A percentile compares a stretch with the other conserved stretches of the same genome.
These are phyloP conservation scores for Magnusiomyces tetraspermus DNA, from an alignment of 1,139 yeast species.

Conservation along the genomic window DNA sequence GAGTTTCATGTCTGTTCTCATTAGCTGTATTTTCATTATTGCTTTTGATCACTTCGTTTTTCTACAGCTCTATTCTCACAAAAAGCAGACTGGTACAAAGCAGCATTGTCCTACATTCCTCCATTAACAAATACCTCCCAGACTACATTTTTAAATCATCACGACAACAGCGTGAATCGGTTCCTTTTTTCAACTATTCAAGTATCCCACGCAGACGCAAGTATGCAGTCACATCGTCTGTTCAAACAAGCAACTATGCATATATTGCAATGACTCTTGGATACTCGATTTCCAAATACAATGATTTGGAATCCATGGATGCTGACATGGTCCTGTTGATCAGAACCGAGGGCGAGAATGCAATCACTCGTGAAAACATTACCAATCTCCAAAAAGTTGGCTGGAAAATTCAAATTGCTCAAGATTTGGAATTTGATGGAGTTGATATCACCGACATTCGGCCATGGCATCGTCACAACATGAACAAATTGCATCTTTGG, in stretches of 20 bases:
- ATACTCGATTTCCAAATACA: slow-evolving; percentile 20
- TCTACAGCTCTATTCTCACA: slow-evolving; percentile 4
- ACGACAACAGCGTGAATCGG: slow-evolving; percentile 6
- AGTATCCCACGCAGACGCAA: not conserved
- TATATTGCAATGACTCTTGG: slow-evolving; percentile 21
- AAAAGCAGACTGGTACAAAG: slow-evolving; percentile 1
- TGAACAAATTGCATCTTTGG: slow-evolving; percentile 23
- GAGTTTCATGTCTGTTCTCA: slow-evolving; percentile 10
- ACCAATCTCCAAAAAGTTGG: slow-evolving; percentile 20
- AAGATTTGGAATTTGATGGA: slow-evolving; percentile 20
- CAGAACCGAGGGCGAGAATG: slow-evolving; percentile 21
- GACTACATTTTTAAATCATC: slow-evolving; percentile 5
- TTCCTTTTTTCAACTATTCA: slow-evolving; percentile 6
- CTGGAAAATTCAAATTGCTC: slow-evolving; percentile 20
- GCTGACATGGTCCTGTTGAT: slow-evolving; percentile 21
- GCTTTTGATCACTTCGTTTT: slow-evolving; percentile 3
- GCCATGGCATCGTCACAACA: slow-evolving; percentile 21
- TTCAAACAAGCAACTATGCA: slow-evolving; percentile 20
- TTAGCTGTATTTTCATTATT: slow-evolving; percentile 3
- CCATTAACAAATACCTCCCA: slow-evolving; percentile 8
- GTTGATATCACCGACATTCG: slow-evolving; percentile 19
- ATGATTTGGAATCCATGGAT: slow-evolving; percentile 21
- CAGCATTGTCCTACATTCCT: not conserved
- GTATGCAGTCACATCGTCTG: slow-evolving; percentile 20
- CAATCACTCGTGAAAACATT: slow-evolving; percentile 20